Percentiles rank a stretch among this genome's conserved stretches.
phyloP scores from a whole-genome alignment of 1,139 yeast genomes.

The Pneumocystis canis region DNA sequence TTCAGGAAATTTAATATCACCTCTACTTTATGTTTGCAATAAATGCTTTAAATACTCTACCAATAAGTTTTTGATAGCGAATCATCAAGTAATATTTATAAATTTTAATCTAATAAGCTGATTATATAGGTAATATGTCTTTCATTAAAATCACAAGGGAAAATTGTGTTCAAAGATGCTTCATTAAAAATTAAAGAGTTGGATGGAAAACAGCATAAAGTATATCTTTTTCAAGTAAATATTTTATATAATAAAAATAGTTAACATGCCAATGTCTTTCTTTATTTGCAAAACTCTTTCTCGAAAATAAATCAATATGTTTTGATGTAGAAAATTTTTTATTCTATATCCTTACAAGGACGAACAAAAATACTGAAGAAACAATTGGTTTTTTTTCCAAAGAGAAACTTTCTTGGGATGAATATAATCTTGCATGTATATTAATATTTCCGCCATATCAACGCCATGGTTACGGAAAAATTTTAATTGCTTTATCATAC shows the following conservation, averaged over 20 bases:
- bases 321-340: constrained; percentile 67
- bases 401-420: constrained; percentile 70
- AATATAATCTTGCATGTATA: constrained; percentile 79
- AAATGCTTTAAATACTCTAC: constrained; percentile 2
- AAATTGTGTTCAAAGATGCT: background rate
- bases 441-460: constrained; percentile 88
- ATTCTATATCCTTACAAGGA: constrained; percentile 53
- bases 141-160: background rate
- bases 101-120: background rate
- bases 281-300: constrained; percentile 69
- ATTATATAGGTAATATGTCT: background rate
- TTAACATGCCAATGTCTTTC: constrained; percentile 71
- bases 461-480: constrained; percentile 57
- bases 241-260: constrained; percentile 13
- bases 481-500: constrained; percentile 72
- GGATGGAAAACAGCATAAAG: constrained; percentile 1
- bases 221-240: background rate
- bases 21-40: constrained; percentile 2
- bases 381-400: constrained; percentile 81
- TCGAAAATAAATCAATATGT: constrained; percentile 83
- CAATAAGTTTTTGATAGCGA: background rate
- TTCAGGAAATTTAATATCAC: background rate
- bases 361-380: constrained; percentile 21
- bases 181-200: background rate
- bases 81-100: background rate